A percentile compares a stretch with the other conserved stretches of the same genome.
Conservation (phyloP, 2,329 filamentous ascomycete genomes). For the Trichoderma sp. region DNA sequence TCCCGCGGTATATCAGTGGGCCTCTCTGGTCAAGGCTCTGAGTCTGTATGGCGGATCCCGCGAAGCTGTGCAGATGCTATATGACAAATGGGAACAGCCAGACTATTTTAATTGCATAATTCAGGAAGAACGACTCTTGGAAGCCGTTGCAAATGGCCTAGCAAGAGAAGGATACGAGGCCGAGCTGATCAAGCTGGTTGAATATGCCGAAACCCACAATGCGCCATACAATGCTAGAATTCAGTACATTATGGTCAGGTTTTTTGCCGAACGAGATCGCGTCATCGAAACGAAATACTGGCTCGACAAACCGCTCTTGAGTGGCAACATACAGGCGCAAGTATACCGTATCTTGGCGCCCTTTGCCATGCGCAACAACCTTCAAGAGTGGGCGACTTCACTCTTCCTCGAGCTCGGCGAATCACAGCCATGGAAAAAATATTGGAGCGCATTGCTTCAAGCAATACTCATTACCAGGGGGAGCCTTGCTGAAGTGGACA, state of each 20-base stretch:
- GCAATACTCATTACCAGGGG: constrained; percentile 71
- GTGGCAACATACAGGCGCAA: constrained; percentile 31
- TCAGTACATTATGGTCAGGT: constrained; percentile 61
- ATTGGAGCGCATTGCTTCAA: constrained; percentile 76
- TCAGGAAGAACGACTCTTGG: constrained; percentile 35
- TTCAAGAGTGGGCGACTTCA: constrained; percentile 64
- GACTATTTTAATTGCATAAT: constrained; percentile 32
- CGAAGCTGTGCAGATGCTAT: constrained; percentile 55
- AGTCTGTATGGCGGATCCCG: constrained; percentile 58
- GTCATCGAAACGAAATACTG: constrained; percentile 67
- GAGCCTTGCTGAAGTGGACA: constrained; percentile 55
- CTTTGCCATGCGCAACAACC: constrained; percentile 62
- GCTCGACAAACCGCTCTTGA: constrained; percentile 61
- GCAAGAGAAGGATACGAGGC: constrained; percentile 61
- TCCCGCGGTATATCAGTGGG: constrained; percentile 37
- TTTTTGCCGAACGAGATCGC: constrained; percentile 63
- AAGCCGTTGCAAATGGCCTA: constrained; percentile 57
- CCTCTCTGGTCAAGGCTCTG: constrained; percentile 47
- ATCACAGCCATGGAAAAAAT: constrained; percentile 53
- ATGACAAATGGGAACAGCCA: constrained; percentile 38
- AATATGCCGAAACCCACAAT: constrained; percentile 54
- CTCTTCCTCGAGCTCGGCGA: constrained; percentile 60
- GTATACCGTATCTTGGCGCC: constrained; percentile 40
- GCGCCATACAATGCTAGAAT: constrained; percentile 51
- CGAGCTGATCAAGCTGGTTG: constrained; percentile 60